phyloP scores from a whole-genome alignment of 306 rosid species.

The Lathyrus sativus region DNA sequence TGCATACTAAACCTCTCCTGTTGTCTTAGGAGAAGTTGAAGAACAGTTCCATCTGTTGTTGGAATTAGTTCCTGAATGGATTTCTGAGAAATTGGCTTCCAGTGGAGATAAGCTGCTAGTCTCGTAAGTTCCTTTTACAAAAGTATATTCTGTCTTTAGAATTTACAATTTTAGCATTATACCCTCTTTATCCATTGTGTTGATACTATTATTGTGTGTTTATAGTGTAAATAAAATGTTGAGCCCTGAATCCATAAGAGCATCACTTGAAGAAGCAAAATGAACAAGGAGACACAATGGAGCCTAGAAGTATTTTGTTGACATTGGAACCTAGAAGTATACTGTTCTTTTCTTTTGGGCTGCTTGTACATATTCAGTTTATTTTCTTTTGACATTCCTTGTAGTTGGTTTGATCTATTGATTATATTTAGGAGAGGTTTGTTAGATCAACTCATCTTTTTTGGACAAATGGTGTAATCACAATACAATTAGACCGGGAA shows the following conservation, averaged over 20 bases:
- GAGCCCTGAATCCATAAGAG: conserved; percentile 45
- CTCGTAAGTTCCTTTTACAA: conserved; percentile 49
- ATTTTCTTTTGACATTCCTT: not conserved
- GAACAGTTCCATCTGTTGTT: conserved; percentile 66
- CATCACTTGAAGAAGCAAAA: conserved; percentile 67
- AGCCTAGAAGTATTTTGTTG: conserved; percentile 11
- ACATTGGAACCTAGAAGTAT: not conserved
- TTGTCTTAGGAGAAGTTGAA: conserved; percentile 67
- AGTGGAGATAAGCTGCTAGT: conserved; percentile 64
- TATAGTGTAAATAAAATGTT: conserved; percentile 60
- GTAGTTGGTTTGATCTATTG: conserved; percentile 19
- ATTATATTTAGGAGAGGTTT: conserved; percentile 19
- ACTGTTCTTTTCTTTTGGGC: conserved; percentile 19
- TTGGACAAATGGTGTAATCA: not conserved
- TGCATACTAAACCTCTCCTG: conserved; percentile 29
- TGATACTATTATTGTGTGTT: conserved; percentile 1
- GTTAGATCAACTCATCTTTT: not conserved
- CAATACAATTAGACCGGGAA: not conserved
- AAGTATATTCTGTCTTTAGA: not conserved
- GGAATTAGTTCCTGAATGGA: conserved; percentile 86
- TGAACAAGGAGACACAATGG: conserved; percentile 31
- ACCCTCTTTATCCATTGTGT: not conserved
- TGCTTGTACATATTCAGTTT: conserved; percentile 24
- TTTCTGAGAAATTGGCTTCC: conserved; percentile 60
- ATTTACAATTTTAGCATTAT: not conserved